Evolutionary conservation across 2,329 filamentous ascomycete genomes (phyloP).

Genomic region (Fusarium nelsonii): DNA sequence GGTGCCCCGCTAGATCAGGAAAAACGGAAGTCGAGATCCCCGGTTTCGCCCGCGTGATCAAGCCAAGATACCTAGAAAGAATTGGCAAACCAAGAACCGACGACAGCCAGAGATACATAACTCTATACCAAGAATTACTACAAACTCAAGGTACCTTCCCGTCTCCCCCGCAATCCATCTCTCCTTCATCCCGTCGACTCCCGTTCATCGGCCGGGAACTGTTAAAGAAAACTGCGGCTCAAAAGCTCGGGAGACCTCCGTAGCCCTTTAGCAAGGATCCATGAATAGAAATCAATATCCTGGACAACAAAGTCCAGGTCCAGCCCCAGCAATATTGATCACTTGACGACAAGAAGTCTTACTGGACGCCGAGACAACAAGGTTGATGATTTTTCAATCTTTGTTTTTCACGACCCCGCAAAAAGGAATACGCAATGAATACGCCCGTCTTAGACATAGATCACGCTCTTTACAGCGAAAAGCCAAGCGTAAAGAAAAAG

Average conservation of each 20-base stretch:
- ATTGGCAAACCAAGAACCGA: background rate
- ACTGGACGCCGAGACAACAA: slow-evolving; percentile 5
- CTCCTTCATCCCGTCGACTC: slow-evolving; percentile 26
- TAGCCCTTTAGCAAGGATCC: background rate
- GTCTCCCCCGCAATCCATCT: slow-evolving; percentile 16
- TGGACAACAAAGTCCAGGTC: slow-evolving; percentile 5
- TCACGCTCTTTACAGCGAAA: slow-evolving; percentile 8
- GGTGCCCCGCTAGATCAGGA: slow-evolving; percentile 34
- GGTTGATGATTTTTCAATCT: background rate
- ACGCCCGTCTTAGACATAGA: slow-evolving; percentile 4
- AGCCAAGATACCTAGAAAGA: background rate
- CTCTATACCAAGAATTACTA: slow-evolving; percentile 17
- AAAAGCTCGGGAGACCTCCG: slow-evolving; percentile 39
- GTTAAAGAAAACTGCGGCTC: slow-evolving; percentile 10
- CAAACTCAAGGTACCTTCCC: slow-evolving; percentile 2
- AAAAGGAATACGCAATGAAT: slow-evolving; percentile 13
- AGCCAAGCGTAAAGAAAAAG: slow-evolving; percentile 10
- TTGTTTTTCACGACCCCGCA: slow-evolving; percentile 15
- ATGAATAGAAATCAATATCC: slow-evolving; percentile 16
- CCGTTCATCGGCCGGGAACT: slow-evolving; percentile 30
- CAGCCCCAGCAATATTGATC: slow-evolving; percentile 14
- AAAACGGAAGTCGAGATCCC: slow-evolving; percentile 39
- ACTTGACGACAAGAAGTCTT: slow-evolving; percentile 20
- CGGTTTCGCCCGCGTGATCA: slow-evolving; percentile 46
- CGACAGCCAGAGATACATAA: slow-evolving; percentile 10